Evolutionary conservation across 441 rosid species (phyloP).

Genomic region (Gossypium aridum): DNA sequence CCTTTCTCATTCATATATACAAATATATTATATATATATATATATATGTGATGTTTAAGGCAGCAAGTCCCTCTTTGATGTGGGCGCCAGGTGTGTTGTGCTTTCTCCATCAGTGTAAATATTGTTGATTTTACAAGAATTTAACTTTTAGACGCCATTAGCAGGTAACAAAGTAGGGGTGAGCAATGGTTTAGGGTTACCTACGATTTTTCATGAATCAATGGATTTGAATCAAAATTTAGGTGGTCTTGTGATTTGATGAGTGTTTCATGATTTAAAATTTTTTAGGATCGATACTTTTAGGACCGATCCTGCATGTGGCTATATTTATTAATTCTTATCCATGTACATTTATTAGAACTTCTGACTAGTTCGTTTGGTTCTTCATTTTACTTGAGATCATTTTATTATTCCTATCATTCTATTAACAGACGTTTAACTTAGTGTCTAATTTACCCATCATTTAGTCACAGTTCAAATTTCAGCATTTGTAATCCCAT

Average conservation of each 20-base stretch:
- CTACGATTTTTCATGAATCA: background rate
- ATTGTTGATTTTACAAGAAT: background rate
- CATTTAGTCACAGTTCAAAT: too few relatives aligned
- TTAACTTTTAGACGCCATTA: background rate
- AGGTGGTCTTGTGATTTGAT: background rate
- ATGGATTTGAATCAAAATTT: background rate
- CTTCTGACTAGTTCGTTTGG: background rate
- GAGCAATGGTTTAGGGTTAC: background rate
- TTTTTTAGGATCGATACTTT: background rate
- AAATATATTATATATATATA: background rate
- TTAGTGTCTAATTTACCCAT: background rate
- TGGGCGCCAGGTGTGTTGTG: background rate
- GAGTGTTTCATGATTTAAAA: background rate
- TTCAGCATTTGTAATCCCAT: too few relatives aligned
- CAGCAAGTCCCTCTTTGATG: background rate
- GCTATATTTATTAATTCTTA: background rate
- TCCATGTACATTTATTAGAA: background rate
- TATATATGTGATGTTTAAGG: background rate
- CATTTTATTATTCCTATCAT: background rate
- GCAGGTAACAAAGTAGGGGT: background rate
- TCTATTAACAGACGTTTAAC: background rate
- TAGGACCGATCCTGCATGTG: background rate
- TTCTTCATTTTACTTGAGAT: background rate
- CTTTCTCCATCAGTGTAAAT: conserved; percentile 8
- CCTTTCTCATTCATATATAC: conserved; percentile 30